Conservation (phyloP, 495 filamentous ascomycete genomes). For the Bacidia gigantensis region DNA sequence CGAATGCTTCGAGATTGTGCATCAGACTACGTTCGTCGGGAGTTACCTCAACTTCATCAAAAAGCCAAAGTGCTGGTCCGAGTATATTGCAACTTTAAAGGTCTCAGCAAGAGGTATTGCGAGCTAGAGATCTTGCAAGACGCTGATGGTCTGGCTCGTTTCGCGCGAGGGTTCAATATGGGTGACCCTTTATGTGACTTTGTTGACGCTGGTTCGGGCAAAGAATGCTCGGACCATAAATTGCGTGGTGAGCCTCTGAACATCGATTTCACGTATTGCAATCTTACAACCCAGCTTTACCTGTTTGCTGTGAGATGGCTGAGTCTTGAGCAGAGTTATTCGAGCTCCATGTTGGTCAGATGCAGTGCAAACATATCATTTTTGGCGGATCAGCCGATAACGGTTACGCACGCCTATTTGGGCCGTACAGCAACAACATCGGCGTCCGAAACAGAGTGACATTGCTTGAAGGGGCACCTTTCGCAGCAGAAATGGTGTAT, state of each 20-base stretch:
- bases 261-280: background rate
- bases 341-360: constrained; percentile 15
- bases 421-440: constrained; percentile 12
- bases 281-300: too few relatives aligned
- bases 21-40: constrained; percentile 10
- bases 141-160: constrained; percentile 10
- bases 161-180: constrained; percentile 26
- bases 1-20: constrained; percentile 13
- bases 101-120: constrained; percentile 20
- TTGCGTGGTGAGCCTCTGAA: constrained; percentile 16
- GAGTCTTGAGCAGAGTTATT: constrained; percentile 15
- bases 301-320: background rate
- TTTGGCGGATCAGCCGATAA: constrained; percentile 24
- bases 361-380: constrained; percentile 21
- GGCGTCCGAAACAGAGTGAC: constrained; percentile 14
- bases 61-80: constrained; percentile 17
- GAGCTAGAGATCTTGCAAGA: constrained; percentile 10
- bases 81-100: constrained; percentile 23
- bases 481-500: constrained; percentile 19
- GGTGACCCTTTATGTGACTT: constrained; percentile 21
- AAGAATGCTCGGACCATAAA: constrained; percentile 26
- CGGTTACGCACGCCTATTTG: constrained; percentile 22
- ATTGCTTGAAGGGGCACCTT: constrained; percentile 21
- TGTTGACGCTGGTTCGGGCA: constrained; percentile 24
- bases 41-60: constrained; percentile 7